Percentiles rank a stretch among this genome's conserved stretches.
Evolutionary conservation across 306 rosid species (phyloP).

Genomic region (Comarum palustre): DNA sequence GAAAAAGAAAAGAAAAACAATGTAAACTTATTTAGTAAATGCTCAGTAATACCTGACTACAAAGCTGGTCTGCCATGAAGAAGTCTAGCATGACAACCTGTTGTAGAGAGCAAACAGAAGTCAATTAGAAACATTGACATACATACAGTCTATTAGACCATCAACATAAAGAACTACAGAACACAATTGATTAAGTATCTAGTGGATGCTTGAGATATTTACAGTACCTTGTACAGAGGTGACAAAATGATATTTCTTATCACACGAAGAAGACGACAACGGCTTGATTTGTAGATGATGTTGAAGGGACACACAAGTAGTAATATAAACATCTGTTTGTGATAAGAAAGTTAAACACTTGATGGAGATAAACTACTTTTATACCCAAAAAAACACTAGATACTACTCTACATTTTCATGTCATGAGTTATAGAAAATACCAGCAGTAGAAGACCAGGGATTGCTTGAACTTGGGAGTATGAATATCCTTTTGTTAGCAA

Average conservation of each 20-base stretch:
- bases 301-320: slow-evolving; percentile 77
- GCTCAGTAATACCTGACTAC: slow-evolving; percentile 75
- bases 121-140: slow-evolving; percentile 7
- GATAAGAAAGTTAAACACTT: slow-evolving; percentile 17
- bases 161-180: neutral
- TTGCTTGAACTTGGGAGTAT: slow-evolving; percentile 62
- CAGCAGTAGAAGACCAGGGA: slow-evolving; percentile 80
- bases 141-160: neutral
- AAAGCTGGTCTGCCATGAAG: slow-evolving; percentile 99
- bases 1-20: neutral
- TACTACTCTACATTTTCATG: neutral
- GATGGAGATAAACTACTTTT: no score
- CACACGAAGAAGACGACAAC: slow-evolving; percentile 66
- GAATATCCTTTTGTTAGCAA: slow-evolving; percentile 75
- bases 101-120: slow-evolving; percentile 15
- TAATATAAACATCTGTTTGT: slow-evolving; percentile 57
- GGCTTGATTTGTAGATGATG: slow-evolving; percentile 73
- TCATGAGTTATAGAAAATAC: slow-evolving; percentile 38
- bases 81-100: slow-evolving; percentile 99
- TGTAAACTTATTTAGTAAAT: neutral
- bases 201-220: neutral
- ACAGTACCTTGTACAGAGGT: slow-evolving; percentile 85
- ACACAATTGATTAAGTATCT: neutral
- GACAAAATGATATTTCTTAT: slow-evolving; percentile 82
- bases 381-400: neutral